Base-by-base conservation (phyloP, 345 rosid species). In the Gossypium longicalyx region DNA sequence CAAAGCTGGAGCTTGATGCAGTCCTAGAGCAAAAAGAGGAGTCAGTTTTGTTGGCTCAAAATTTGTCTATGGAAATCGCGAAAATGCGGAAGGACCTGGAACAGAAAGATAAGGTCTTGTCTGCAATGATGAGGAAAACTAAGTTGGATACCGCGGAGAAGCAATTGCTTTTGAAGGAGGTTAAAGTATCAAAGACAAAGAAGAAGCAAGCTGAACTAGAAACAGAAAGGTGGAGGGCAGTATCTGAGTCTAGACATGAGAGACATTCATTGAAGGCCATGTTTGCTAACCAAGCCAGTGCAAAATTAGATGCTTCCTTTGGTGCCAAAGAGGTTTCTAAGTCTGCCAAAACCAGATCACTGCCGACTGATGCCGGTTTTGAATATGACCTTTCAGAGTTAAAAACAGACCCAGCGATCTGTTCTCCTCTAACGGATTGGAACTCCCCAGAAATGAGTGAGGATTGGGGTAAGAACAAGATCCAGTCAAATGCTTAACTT, bases 81-180 rank as follows among this genome's bases (percentile, higher is more conserved):
- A 89, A 91, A 83, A 75, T 85, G 89, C 78, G 78, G 20, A 88
- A 82, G 79, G 95, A 90, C 79, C 72, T 83, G 81, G 98, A 95
- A 73, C 94, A 90, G 78, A 95, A 95, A 77, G 98, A 91, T 72
- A 82, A 88, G 77, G 85, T 88, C 54, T 81, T 95, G 78, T 89
- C 97, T 6, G 92, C 90, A 76, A 78, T 91, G 87, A 71, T 95
- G 76, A 91, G 90, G 86, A 95, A 89, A 80, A 89, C 93, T 23
- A 89, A 88, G 83, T 68, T 86, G 72, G 98, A 91, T 69, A 71
- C 84, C 4, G 71, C 85, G 0, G 99, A 93, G 86, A 93, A 86
- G 81, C 92, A 95, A 29, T 73, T 78, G 85, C 88, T 90, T 51
- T 54, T 89, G 71, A 92, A 88, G 80, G 97, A 89, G 74, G 82